Percentiles rank a stretch among this genome's conserved stretches.
These are phyloP conservation scores for Thermomucor indicae-seudaticae DNA, from an alignment of 371 early-diverging fungal genomes.

Conservation along the genomic window DNA sequence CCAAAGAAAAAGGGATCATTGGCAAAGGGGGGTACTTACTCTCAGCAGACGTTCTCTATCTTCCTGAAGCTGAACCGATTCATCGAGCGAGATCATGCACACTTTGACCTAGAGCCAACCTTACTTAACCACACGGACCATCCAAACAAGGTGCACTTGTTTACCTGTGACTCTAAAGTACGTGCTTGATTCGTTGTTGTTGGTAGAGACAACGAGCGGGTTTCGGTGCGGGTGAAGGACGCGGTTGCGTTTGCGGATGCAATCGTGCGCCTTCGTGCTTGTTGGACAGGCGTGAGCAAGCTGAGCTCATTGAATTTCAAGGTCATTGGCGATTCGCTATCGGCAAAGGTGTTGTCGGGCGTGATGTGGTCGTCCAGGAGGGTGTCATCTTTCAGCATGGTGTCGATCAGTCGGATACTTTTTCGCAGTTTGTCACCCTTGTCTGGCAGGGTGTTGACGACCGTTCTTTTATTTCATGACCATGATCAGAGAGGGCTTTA, in stretches of 20 bases:
- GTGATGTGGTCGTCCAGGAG: constrained; percentile 1
- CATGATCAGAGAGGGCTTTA: neutral
- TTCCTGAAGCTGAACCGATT: constrained; percentile 3
- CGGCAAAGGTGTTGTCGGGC: neutral
- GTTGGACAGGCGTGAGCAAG: constrained; percentile 1
- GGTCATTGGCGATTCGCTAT: neutral
- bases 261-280: constrained; percentile 3
- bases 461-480: neutral
- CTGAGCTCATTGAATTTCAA: neutral
- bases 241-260: constrained; percentile 3
- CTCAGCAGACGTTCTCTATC: neutral
- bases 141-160: no score
- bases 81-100: constrained; percentile 5
- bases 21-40: no score
- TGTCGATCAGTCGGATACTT: constrained; percentile 4
- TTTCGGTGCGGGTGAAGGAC: neutral
- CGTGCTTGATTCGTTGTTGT: no score
- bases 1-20: no score
- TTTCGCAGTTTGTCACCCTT: constrained; percentile 8
- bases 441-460: constrained; percentile 3
- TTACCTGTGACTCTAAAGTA: no score
- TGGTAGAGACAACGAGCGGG: constrained; percentile 2
- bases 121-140: no score
- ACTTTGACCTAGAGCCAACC: constrained; percentile 11
- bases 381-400: neutral